These are phyloP conservation scores for Plasmodium sp. DNA, from an alignment of 169 alveolate genomes.

Conservation along the genomic window DNA sequence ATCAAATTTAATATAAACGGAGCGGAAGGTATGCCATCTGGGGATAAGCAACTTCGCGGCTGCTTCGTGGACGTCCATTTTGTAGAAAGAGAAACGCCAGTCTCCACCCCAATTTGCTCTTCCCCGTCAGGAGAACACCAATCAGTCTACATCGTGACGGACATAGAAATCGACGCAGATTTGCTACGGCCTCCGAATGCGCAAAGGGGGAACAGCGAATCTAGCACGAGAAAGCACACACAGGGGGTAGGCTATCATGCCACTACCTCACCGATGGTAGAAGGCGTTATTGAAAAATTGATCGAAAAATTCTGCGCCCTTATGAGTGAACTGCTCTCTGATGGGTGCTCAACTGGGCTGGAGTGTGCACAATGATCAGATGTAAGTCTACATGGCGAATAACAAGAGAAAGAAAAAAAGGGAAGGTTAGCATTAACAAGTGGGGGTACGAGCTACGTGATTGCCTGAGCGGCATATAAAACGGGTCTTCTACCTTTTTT, in stretches of 20 bases:
- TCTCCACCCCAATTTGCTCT: not conserved
- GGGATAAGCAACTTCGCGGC: conserved; percentile 28
- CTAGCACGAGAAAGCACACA: not conserved
- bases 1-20: conserved; percentile 32
- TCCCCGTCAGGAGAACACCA: not conserved
- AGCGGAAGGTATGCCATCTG: conserved; percentile 24
- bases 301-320: not conserved
- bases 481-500: not conserved
- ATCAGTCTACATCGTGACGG: not conserved
- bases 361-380: not conserved
- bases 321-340: not conserved
- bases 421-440: not conserved
- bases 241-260: not conserved
- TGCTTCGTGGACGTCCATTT: conserved; percentile 26
- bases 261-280: not conserved
- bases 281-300: not conserved
- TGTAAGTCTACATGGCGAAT: not conserved
- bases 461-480: not conserved
- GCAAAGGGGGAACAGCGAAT: not conserved
- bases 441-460: not conserved
- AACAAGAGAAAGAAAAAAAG: not conserved
- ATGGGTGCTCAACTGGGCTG: not conserved
- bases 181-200: not conserved
- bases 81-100: not conserved
- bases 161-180: not conserved